Evolutionary conservation across 2,329 filamentous ascomycete species (phyloP), one percentile per base, ranked within the genome.

Genomic region (Diaporthe citrichinensis): DNA sequence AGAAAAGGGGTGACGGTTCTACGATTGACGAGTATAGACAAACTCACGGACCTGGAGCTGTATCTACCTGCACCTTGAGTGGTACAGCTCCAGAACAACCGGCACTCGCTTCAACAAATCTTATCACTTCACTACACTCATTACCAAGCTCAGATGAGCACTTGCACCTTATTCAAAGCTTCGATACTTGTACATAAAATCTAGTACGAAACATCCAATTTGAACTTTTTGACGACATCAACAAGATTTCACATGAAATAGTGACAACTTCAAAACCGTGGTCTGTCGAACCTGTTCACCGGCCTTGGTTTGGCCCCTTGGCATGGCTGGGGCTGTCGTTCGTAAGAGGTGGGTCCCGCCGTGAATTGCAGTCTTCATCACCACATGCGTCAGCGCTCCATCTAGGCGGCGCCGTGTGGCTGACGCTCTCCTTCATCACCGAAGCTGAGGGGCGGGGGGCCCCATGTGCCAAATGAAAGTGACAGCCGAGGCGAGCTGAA

Each of bases 11-110:
- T 61, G 72, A 74, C 72, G 58, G 71, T 53, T 65, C 62, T 44
- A 76, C 67, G 75, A 74, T 59, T 76, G 49, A 74, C 75, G 51
- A 65, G 72, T 74, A 72, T 62, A 71, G 59, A 75, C 28, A 73
- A 74, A 75, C 58, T 39, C 31, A 75, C 68, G 73, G 73, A n/a
- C 10, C 41, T 65, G 58, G 74, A 51, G 34, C 46, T 57, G 25
- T 59, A 31, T 28, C 65, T 41, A 23, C 28, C n/a, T 55, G 49
- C 25, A 55, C n/a, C 65, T 55, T 31, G 65, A 31, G n/a, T 39
- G 65, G 65, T 39, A 10, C 46, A 31, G 65, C 17, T 69, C 71
- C n/a, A 25, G 51, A 12, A 9, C 39, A 55, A 25, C 68, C 59
- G 68, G 53, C 68, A 74, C 72, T 75, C 72, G 36, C 39, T 75